phyloP scores from a whole-genome alignment of 1,284 basidiomycete species.

The Ustilago curta region DNA sequence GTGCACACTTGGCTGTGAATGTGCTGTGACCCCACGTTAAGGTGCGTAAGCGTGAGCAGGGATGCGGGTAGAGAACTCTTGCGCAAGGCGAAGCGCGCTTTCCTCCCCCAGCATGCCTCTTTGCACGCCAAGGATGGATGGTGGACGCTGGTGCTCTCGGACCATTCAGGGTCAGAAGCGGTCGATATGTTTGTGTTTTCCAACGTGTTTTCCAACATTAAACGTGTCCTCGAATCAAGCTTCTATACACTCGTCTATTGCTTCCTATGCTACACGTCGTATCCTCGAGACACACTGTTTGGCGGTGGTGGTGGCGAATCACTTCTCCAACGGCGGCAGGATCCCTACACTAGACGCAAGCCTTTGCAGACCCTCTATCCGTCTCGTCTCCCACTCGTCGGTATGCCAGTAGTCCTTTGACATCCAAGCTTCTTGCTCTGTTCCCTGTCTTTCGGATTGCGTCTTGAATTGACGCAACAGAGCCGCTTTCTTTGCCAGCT shows the following conservation, averaged over 20 bases:
- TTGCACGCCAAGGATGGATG: too few species aligned
- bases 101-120: too few species aligned
- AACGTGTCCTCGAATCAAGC: too few species aligned
- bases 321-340: slow-evolving; percentile 35
- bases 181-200: too few species aligned
- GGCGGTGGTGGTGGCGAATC: not conserved
- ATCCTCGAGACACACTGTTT: not conserved
- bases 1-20: too few species aligned
- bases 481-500: slow-evolving; percentile 29
- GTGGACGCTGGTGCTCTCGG: too few species aligned
- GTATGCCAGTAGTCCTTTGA: slow-evolving; percentile 32
- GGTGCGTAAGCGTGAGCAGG: too few species aligned
- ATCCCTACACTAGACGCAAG: slow-evolving; percentile 33
- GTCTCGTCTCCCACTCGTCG: slow-evolving; percentile 38
- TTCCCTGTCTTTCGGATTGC: slow-evolving; percentile 31
- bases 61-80: too few species aligned
- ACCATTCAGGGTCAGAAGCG: too few species aligned
- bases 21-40: too few species aligned
- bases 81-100: too few species aligned
- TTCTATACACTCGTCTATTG: not conserved
- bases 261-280: not conserved
- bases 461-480: slow-evolving; percentile 30
- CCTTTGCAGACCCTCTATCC: slow-evolving; percentile 24
- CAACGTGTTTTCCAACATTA: too few species aligned
- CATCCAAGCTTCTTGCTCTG: slow-evolving; percentile 43